Evolutionary conservation across 2,329 filamentous ascomycete genomes (phyloP), one percentile per base, ranked within the genome.

Genomic region (Triangularia verruculosa): DNA sequence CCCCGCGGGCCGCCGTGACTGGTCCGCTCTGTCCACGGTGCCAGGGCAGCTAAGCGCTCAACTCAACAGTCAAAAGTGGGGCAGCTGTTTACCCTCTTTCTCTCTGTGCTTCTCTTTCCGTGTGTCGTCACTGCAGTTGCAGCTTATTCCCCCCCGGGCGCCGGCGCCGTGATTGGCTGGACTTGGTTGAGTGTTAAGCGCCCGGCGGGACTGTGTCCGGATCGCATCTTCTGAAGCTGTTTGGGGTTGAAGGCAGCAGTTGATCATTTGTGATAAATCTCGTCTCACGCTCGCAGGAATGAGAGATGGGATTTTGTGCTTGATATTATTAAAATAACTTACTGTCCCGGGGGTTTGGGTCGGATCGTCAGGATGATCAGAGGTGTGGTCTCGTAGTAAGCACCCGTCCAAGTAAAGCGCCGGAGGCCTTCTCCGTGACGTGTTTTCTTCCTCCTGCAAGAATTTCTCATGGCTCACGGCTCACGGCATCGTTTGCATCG

Each of bases 41-140:
- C 39, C 39, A 47, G 39, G 39, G 39, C 28, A 59, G 61, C 51
- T 63, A 63, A 65, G 64, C 64, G 64, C 64, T 61, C 60, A 59
- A 9, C 51, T 39, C 56, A 39, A 34, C 15, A 58, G 24, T 27
- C 25, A 54, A 20, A 12, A 27, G 59, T 56, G 59, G 59, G 59
- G 32, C 59, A 24, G 17, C 20, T 25, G 9, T 17, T 34, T 34
- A 13, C 1, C 32, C 27, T 34, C 47, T 13, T 17, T 57, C 32
- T n/a, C 52, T 24, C 32, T 34, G n/a, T 13, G 5, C 13, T 13
- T 9, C 32, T 34, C 32, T 39, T 39, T 39, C 13, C 13, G 34
- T 28, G 34, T 53, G 60, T 59, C 32, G 57, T 60, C 61, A 60
- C 61, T 59, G 47, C 61, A 63, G 24, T 55, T 8, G 28, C 51